phyloP scores from a whole-genome alignment of 1,284 basidiomycete genomes.

The Malassezia obtusa region DNA sequence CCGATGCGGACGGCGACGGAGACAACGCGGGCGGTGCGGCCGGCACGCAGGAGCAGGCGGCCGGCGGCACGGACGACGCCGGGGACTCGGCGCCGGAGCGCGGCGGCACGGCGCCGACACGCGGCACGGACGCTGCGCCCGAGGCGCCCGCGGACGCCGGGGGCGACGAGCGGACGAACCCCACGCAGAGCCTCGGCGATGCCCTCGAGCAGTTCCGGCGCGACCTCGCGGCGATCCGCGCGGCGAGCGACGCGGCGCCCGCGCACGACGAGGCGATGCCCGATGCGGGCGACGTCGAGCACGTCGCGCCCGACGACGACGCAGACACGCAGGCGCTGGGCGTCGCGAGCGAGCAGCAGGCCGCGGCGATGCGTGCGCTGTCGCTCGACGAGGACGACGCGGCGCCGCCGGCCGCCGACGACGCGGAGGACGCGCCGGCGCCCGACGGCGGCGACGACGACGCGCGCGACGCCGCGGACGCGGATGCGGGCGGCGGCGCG shows the following conservation, averaged over 20 bases:
- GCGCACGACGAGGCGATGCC: conserved; percentile 49
- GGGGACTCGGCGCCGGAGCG: conserved; percentile 10
- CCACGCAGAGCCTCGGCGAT: conserved; percentile 74
- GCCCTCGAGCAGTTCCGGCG: conserved; percentile 72
- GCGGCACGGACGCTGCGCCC: conserved; percentile 28
- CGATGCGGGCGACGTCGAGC: conserved; percentile 58
- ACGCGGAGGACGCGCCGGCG: conserved; percentile 2
- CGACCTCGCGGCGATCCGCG: conserved; percentile 73
- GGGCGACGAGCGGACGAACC: conserved; percentile 51
- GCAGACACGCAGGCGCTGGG: conserved; percentile 82
- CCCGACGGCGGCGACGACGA: conserved; percentile 1
- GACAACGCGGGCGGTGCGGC: conserved; percentile 13
- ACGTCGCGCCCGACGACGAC: conserved; percentile 62
- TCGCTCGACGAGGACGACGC: conserved; percentile 34
- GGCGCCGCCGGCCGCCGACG: conserved; percentile 27
- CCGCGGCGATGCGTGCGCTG: conserved; percentile 58
- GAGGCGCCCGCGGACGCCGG: conserved; percentile 16
- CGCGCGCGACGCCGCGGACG: background rate
- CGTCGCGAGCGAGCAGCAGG: conserved; percentile 58
- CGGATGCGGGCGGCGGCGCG: background rate
- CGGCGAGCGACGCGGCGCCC: conserved; percentile 47
- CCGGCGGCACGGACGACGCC: conserved; percentile 4
- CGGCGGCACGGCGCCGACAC: conserved; percentile 11
- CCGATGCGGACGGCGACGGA: conserved; percentile 13
- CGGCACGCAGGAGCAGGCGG: conserved; percentile 9